A percentile compares a stretch with the other conserved stretches of the same genome.
Conservation (phyloP, 225 moss, liverwort and hornwort species). For the Sphagnum tenellum region DNA sequence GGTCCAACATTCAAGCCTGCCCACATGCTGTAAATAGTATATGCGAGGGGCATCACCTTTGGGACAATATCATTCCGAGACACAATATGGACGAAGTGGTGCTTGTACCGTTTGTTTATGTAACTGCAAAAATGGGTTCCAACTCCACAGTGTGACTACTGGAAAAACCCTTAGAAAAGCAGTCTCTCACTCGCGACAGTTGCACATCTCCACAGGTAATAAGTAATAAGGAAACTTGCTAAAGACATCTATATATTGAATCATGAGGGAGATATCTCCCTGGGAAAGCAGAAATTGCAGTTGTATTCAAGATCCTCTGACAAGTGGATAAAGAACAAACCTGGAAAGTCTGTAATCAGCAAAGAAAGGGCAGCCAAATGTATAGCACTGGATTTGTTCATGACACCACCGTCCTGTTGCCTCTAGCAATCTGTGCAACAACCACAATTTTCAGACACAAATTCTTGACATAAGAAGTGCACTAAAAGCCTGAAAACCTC, state of each 20-base stretch:
- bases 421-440: constrained; percentile 53
- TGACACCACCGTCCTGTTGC: constrained; percentile 99
- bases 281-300: too few species aligned
- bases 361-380: constrained; percentile 96
- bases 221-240: neutral
- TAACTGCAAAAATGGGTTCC: constrained; percentile 14
- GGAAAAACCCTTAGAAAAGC: neutral
- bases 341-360: constrained; percentile 76
- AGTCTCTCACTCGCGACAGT: neutral
- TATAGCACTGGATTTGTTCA: constrained; percentile 94
- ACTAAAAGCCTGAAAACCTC: too few species aligned
- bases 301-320: too few species aligned
- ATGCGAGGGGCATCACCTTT: constrained; percentile 94
- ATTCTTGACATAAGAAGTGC: neutral
- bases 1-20: constrained; percentile 84
- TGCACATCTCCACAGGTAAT: neutral
- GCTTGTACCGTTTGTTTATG: constrained; percentile 84
- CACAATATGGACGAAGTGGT: constrained; percentile 83
- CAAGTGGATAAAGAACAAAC: constrained; percentile 2
- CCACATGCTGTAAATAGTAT: constrained; percentile 89
- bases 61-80: constrained; percentile 98
- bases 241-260: neutral
- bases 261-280: neutral
- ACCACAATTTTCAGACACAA: neutral
- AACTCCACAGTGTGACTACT: too few species aligned